These are phyloP conservation scores for Limonomyces culmigenus DNA, from an alignment of 1,284 basidiomycete species.

Conservation along the genomic window DNA sequence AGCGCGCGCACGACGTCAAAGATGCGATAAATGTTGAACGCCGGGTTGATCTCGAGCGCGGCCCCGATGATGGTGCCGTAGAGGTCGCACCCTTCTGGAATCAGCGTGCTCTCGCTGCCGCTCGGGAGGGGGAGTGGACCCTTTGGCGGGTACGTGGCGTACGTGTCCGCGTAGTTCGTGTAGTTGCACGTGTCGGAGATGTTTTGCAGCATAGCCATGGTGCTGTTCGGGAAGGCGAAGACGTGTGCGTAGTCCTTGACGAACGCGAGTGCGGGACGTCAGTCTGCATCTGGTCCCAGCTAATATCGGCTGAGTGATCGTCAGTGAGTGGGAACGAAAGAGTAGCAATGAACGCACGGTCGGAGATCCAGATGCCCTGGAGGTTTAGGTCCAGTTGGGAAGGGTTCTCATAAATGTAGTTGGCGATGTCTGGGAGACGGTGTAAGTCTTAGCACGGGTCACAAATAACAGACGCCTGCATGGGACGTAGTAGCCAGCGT, in stretches of 20 bases:
- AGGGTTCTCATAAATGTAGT: conserved; percentile 22
- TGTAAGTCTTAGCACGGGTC: too few species aligned
- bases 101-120: conserved; percentile 4
- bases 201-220: conserved; percentile 16
- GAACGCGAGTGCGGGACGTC: conserved; percentile 21
- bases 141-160: conserved; percentile 20
- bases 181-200: conserved; percentile 22
- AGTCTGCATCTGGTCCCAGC: conserved; percentile 18
- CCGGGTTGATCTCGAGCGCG: conserved; percentile 30
- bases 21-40: conserved; percentile 26
- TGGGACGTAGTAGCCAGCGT: conserved; percentile 17
- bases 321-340: background rate
- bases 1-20: conserved; percentile 12
- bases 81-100: background rate
- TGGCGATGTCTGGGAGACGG: conserved; percentile 15
- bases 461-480: too few species aligned
- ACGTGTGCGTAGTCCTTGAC: conserved; percentile 31
- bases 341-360: conserved; percentile 11
- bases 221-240: conserved; percentile 23
- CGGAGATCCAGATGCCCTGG: conserved; percentile 22
- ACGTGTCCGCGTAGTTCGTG: conserved; percentile 21
- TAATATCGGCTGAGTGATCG: conserved; percentile 10
- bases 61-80: conserved; percentile 27
- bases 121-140: conserved; percentile 31
- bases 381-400: conserved; percentile 16